Percentiles rank a stretch among this genome's conserved stretches.
These are phyloP conservation scores for Saitozyma sp. DNA, from an alignment of 768 basidiomycete genomes.

Conservation along the genomic window DNA sequence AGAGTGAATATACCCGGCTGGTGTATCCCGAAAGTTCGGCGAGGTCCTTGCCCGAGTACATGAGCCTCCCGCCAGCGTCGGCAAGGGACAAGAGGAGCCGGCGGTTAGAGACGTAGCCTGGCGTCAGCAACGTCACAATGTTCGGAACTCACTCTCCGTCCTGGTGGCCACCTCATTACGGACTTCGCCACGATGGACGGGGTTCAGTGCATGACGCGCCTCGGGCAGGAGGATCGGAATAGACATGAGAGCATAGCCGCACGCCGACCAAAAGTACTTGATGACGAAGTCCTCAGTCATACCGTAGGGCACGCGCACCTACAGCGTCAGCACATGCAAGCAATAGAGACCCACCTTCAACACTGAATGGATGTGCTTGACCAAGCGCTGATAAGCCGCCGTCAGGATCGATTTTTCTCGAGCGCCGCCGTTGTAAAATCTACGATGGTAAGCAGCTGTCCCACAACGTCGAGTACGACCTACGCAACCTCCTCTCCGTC, in stretches of 20 bases:
- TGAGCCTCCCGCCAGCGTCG: constrained; percentile 89
- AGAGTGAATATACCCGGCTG: constrained; percentile 79
- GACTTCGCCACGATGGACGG: not conserved
- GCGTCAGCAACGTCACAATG: constrained; percentile 5
- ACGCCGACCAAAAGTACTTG: constrained; percentile 93
- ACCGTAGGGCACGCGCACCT: constrained; percentile 86
- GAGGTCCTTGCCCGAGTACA: constrained; percentile 96
- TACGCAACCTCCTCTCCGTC: constrained; percentile 92
- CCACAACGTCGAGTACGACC: constrained; percentile 45
- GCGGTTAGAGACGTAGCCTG: constrained; percentile 89
- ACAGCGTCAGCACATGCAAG: constrained; percentile 5
- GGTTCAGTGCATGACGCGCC: constrained; percentile 9
- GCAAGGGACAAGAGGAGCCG: constrained; percentile 89
- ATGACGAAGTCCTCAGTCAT: constrained; percentile 97
- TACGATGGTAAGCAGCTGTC: constrained; percentile 40
- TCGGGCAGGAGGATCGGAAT: constrained; percentile 77
- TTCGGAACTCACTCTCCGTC: constrained; percentile 40
- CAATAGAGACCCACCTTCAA: constrained; percentile 64
- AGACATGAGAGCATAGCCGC: constrained; percentile 86
- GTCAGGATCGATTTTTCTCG: constrained; percentile 80
- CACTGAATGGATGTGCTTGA: constrained; percentile 86
- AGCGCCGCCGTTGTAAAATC: constrained; percentile 87
- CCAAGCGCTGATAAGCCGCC: constrained; percentile 72
- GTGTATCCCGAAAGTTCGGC: constrained; percentile 94
- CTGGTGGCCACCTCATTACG: constrained; percentile 40